A percentile compares a stretch with the other conserved stretches of the same genome.
Evolutionary conservation across 495 filamentous ascomycete genomes (phyloP).

Genomic region (Lepraria neglecta): DNA sequence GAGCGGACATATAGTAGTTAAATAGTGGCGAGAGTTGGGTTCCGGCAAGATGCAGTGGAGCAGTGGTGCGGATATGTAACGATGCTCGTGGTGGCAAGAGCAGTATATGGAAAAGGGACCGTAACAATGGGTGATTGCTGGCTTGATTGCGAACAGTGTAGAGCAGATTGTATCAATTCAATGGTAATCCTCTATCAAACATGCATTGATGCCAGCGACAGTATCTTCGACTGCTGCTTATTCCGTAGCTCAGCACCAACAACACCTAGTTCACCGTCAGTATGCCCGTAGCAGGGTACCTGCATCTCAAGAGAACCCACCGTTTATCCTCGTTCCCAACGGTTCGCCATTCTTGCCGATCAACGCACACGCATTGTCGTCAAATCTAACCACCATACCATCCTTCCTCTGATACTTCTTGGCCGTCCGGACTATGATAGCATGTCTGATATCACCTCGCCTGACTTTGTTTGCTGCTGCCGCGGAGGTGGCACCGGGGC

Average conservation of each 20-base stretch:
- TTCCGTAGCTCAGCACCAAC: constrained; percentile 67
- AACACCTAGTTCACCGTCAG: constrained; percentile 19
- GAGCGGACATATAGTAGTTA: too few species aligned
- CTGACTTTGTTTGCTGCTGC: constrained; percentile 83
- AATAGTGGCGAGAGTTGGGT: not conserved
- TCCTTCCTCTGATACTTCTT: constrained; percentile 82
- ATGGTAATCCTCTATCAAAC: constrained; percentile 42
- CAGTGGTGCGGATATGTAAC: too few species aligned
- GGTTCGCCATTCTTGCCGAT: constrained; percentile 97
- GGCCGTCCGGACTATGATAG: constrained; percentile 84
- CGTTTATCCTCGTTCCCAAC: constrained; percentile 85
- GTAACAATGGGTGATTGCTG: not conserved
- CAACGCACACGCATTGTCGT: constrained; percentile 96
- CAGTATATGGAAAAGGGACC: not conserved
- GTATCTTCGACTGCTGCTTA: constrained; percentile 94
- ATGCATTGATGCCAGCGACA: constrained; percentile 91
- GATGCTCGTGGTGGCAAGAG: not conserved
- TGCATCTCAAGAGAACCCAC: constrained; percentile 35
- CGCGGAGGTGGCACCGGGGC: constrained; percentile 44
- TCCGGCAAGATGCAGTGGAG: not conserved
- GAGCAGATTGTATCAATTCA: not conserved
- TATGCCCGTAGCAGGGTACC: constrained; percentile 61
- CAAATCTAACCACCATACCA: constrained; percentile 84
- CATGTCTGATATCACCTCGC: constrained; percentile 93
- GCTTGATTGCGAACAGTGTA: not conserved